Evolutionary conservation across 192 early-diverging fungal species (phyloP), one percentile per base, ranked within the genome.

Genomic region (Linnemannia schmuckeri): DNA sequence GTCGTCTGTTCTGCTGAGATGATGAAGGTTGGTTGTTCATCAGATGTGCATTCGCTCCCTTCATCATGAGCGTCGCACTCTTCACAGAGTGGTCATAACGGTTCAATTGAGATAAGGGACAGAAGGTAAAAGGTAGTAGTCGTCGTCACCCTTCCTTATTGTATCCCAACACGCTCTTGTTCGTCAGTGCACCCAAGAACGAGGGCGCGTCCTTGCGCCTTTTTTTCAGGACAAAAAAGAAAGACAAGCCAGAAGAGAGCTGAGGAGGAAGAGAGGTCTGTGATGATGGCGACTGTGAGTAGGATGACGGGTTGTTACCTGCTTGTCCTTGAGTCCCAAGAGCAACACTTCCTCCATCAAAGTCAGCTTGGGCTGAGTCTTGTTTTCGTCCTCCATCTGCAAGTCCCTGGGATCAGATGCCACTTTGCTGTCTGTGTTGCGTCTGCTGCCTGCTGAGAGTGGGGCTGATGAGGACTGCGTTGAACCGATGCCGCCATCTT

Each of bases 311-410:
- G 49, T 17, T 15, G 49, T 13, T 87, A 95, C 95, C 92, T 97
- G 96, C 73, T 91, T 93, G 90, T 99, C 98, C 88, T 99, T 99
- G 63, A 99, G 90, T 30, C 98, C 98, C 66, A 99, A 81, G 73
- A 99, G 90, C 70, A 99, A 86, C 30, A 98, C 94, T 82, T 99
- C 98, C 81, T 99, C 98, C 94, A 99, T 94, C 44, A 99, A 89
- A 27, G 97, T 99, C 71, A 99, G 89, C 88, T 92, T 89, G 8
- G 95, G 95, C 44, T 90, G 87, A 49, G 89, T 89, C 77, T 92
- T 90, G 75, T 91, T 88, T 78, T 89, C 83, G 61, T 91, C 89
- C 70, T 93, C 92, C 78, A 87, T 87, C 72, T 90, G 87, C 42
- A 89, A 42, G 75, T 93, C 92, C 44, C 91, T 88, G 72, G 92